Conservation (phyloP, 768 basidiomycete species). For the Leccinellum luteum region DNA sequence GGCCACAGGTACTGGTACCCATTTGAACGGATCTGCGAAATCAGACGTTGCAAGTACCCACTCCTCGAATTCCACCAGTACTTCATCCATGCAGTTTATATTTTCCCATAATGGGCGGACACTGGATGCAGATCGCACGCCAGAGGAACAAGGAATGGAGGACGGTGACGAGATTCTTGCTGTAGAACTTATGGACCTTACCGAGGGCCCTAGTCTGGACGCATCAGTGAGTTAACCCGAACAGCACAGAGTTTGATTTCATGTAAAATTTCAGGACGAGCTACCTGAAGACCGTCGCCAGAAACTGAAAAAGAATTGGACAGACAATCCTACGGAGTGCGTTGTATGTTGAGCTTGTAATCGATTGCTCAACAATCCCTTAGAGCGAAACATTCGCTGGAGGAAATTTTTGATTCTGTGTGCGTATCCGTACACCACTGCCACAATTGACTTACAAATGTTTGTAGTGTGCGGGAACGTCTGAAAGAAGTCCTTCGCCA, state of each 20-base stretch:
- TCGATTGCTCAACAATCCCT: neutral
- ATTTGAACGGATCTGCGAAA: conserved; percentile 51
- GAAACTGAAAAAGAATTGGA: conserved; percentile 80
- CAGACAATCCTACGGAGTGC: conserved; percentile 71
- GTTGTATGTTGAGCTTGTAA: conserved; percentile 22
- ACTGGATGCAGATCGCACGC: conserved; percentile 78
- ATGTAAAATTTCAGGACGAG: conserved; percentile 50
- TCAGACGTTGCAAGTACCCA: conserved; percentile 48
- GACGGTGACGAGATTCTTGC: conserved; percentile 87
- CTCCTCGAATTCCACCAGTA: conserved; percentile 37
- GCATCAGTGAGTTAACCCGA: conserved; percentile 49
- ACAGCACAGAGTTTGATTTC: neutral
- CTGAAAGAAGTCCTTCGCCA: conserved; percentile 84
- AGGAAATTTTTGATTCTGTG: conserved; percentile 86
- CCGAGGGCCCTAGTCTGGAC: conserved; percentile 61
- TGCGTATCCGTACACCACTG: conserved; percentile 39
- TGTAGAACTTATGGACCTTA: conserved; percentile 88
- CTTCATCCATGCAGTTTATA: conserved; percentile 68
- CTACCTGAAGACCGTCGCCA: conserved; percentile 61
- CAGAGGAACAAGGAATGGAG: conserved; percentile 85
- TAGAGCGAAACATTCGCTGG: conserved; percentile 72
- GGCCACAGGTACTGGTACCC: conserved; percentile 21
- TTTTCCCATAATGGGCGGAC: conserved; percentile 82
- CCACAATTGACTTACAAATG: conserved; percentile 1
- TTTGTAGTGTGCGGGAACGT: conserved; percentile 71